Conservation (phyloP, 495 filamentous ascomycete genomes). For the Pseudevernia furfuracea region DNA sequence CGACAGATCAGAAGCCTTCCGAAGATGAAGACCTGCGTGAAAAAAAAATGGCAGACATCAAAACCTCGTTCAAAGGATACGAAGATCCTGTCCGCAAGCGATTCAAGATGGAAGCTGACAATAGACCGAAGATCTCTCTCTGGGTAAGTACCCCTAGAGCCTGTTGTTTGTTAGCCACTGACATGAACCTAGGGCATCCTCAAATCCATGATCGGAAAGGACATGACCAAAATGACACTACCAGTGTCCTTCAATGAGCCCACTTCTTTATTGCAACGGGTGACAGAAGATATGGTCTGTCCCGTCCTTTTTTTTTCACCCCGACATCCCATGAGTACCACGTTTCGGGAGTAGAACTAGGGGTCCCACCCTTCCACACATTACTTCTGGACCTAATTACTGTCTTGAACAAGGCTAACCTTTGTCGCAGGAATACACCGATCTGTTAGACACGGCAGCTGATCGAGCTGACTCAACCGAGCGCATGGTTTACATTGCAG, state of each 20-base stretch:
- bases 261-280: constrained; percentile 90
- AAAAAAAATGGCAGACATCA: constrained; percentile 51
- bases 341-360: background rate
- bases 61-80: constrained; percentile 76
- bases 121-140: constrained; percentile 86
- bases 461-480: constrained; percentile 81
- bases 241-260: constrained; percentile 99
- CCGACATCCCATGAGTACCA: background rate
- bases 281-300: constrained; percentile 74
- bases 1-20: constrained; percentile 32
- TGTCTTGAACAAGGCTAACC: background rate
- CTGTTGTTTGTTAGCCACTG: constrained; percentile 22
- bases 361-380: background rate
- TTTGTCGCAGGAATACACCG: constrained; percentile 61
- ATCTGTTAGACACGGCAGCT: constrained; percentile 84
- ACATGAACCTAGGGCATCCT: constrained; percentile 66
- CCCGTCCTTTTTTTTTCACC: background rate
- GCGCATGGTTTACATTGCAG: constrained; percentile 90
- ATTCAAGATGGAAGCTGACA: constrained; percentile 84
- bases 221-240: constrained; percentile 99
- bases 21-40: constrained; percentile 42
- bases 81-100: constrained; percentile 72
- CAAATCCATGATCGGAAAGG: constrained; percentile 99
- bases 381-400: background rate
- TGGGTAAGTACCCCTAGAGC: constrained; percentile 62